Evolutionary conservation across 2,329 filamentous ascomycete species (phyloP).

Genomic region (Botryosphaeria agaves): DNA sequence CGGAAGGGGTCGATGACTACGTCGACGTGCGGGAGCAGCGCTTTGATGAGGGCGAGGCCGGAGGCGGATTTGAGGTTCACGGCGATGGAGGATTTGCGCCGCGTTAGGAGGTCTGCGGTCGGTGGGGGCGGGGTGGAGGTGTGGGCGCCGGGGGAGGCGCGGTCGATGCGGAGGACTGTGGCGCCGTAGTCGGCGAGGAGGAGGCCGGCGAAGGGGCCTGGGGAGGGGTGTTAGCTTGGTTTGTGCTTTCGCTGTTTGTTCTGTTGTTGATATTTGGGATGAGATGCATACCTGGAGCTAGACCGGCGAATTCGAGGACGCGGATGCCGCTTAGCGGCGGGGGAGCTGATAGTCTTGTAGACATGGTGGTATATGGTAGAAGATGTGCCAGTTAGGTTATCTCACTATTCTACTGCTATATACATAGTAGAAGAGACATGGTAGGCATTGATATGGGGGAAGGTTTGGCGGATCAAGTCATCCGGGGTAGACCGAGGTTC

Average conservation of each 20-base stretch:
- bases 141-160: conserved; percentile 25
- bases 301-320: conserved; percentile 49
- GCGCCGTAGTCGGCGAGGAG: conserved; percentile 83
- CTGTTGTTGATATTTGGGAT: conserved; percentile 10
- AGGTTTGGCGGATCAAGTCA: background rate
- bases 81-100: conserved; percentile 64
- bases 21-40: conserved; percentile 47
- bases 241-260: conserved; percentile 23
- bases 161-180: conserved; percentile 73
- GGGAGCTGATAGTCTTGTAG: conserved; percentile 6
- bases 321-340: conserved; percentile 39
- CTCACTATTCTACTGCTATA: background rate
- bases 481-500: background rate
- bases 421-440: background rate
- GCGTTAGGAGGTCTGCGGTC: conserved; percentile 56
- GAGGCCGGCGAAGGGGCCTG: conserved; percentile 76
- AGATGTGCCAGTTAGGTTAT: background rate
- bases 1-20: conserved; percentile 87
- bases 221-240: conserved; percentile 1
- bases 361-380: background rate
- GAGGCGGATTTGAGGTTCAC: conserved; percentile 56
- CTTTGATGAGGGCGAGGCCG: conserved; percentile 49
- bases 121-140: conserved; percentile 22
- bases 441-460: background rate
- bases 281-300: conserved; percentile 35